phyloP scores from a whole-genome alignment of 768 basidiomycete species.

The Tulasnella sp. region DNA sequence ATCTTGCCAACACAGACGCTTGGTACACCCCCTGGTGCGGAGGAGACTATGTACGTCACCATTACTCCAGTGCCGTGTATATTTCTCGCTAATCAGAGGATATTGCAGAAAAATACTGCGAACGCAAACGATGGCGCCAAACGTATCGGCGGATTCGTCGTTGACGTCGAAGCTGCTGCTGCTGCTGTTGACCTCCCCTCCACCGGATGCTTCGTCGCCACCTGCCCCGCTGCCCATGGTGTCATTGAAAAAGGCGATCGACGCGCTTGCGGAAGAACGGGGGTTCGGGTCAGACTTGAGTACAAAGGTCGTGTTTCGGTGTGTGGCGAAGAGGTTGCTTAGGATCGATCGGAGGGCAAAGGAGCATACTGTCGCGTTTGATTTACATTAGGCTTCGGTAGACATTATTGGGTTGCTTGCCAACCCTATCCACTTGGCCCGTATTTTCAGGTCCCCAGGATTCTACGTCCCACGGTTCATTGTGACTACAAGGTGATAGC shows the following conservation, averaged over 20 bases:
- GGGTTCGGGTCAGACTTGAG: slow-evolving; percentile 5
- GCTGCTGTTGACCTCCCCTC: background rate
- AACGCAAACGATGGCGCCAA: slow-evolving; percentile 4
- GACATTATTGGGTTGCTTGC: too few species aligned
- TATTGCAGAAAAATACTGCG: slow-evolving; percentile 4
- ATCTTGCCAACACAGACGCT: slow-evolving; percentile 6
- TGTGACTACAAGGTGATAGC: too few species aligned
- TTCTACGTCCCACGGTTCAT: too few species aligned
- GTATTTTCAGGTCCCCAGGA: too few species aligned
- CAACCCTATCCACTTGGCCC: too few species aligned
- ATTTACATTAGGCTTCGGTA: too few species aligned
- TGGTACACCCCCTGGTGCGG: background rate
- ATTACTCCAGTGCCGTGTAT: background rate
- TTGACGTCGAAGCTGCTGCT: slow-evolving; percentile 14
- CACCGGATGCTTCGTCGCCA: background rate
- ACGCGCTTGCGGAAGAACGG: slow-evolving; percentile 3
- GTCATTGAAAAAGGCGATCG: slow-evolving; percentile 7
- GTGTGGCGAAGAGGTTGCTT: slow-evolving; percentile 15
- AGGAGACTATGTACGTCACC: slow-evolving; percentile 9
- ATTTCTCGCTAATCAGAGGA: background rate
- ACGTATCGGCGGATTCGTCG: background rate
- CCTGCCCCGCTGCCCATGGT: background rate
- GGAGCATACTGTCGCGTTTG: slow-evolving; percentile 5
- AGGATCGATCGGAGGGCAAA: slow-evolving; percentile 15
- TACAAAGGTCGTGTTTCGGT: slow-evolving; percentile 6